phyloP scores from a whole-genome alignment of 169 alveolate species.

The Perkinsus marinus region DNA sequence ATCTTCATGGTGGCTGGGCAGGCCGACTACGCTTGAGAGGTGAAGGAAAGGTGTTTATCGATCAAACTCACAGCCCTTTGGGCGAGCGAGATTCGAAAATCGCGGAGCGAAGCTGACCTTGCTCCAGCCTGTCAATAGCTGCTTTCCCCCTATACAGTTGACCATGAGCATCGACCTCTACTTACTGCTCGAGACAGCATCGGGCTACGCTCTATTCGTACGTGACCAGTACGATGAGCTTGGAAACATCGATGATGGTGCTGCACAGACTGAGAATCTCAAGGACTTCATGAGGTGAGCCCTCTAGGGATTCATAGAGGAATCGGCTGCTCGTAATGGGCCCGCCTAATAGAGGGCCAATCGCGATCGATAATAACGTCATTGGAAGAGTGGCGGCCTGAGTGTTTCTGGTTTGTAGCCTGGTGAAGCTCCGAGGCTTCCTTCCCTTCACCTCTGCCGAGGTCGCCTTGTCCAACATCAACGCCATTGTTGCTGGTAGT shows the following conservation, averaged over 20 bases:
- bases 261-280: neutral
- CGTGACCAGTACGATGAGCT: constrained; percentile 77
- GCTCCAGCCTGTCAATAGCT: neutral
- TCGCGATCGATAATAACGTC: constrained; percentile 61
- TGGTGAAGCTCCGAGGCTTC: constrained; percentile 71
- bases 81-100: neutral
- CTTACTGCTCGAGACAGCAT: constrained; percentile 77
- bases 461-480: constrained; percentile 76
- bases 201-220: constrained; percentile 80
- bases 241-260: constrained; percentile 29
- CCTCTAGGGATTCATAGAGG: no score
- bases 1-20: constrained; percentile 66
- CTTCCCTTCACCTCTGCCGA: constrained; percentile 75
- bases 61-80: neutral
- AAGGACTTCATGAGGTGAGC: neutral
- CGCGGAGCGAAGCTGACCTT: neutral
- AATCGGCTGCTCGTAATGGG: no score
- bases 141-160: neutral
- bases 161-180: neutral
- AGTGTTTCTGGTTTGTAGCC: constrained; percentile 51
- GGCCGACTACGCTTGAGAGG: constrained; percentile 1
- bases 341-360: no score
- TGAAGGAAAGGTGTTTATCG: neutral
- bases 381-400: constrained; percentile 36
- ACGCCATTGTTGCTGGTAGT: constrained; percentile 59